Percentiles rank a stretch among this genome's conserved stretches.
Evolutionary conservation across 257 asterid genomes (phyloP).

Genomic region (Fraxinus americana): DNA sequence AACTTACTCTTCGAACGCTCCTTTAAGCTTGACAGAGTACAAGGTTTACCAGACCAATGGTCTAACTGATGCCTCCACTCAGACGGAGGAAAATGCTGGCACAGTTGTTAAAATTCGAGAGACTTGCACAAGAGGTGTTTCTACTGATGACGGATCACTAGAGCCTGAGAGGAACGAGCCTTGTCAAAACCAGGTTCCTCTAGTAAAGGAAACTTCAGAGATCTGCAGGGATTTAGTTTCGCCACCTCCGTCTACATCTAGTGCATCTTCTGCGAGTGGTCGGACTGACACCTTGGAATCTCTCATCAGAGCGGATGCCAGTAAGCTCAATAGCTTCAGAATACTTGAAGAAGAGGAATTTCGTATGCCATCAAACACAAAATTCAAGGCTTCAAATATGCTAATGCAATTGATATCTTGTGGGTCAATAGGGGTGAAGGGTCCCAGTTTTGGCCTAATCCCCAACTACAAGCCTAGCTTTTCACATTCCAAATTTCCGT

Average conservation of each 20-base stretch:
- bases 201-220: slow-evolving; percentile 51
- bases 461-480: slow-evolving; percentile 86
- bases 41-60: slow-evolving; percentile 74
- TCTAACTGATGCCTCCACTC: slow-evolving; percentile 91
- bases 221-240: slow-evolving; percentile 54
- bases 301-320: slow-evolving; percentile 79
- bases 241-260: slow-evolving; percentile 75
- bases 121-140: slow-evolving; percentile 69
- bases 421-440: slow-evolving; percentile 87
- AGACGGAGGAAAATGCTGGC: slow-evolving; percentile 70
- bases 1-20: slow-evolving; percentile 71
- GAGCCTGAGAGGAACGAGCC: slow-evolving; percentile 39
- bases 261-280: slow-evolving; percentile 76
- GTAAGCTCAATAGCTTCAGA: slow-evolving; percentile 77
- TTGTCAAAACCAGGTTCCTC: slow-evolving; percentile 35
- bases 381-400: slow-evolving; percentile 81
- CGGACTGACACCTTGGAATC: slow-evolving; percentile 85
- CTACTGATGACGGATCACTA: slow-evolving; percentile 65
- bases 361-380: slow-evolving; percentile 51
- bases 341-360: slow-evolving; percentile 72
- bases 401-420: slow-evolving; percentile 90
- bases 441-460: slow-evolving; percentile 76
- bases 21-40: slow-evolving; percentile 72
- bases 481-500: slow-evolving; percentile 70
- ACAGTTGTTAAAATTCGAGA: slow-evolving; percentile 40